Conservation (phyloP, 169 alveolate species). For the Fabrea salina region DNA sequence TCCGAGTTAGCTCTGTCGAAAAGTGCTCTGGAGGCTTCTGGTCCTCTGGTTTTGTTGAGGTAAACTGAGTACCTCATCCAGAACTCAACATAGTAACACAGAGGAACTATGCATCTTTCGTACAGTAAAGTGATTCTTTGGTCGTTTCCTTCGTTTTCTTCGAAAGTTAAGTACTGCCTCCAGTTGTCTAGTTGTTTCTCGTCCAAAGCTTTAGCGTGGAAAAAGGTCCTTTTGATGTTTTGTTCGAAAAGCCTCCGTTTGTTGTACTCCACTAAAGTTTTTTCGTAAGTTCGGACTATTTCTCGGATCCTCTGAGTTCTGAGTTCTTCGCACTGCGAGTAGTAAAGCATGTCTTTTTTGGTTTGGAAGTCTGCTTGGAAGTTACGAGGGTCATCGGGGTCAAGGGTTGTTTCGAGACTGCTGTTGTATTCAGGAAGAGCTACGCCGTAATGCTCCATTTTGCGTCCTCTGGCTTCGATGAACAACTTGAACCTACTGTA, state of each 20-base stretch:
- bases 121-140: constrained; percentile 12
- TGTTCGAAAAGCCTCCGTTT: constrained; percentile 28
- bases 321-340: background rate
- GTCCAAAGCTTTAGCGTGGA: constrained; percentile 21
- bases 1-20: constrained; percentile 17
- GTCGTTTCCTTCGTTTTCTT: constrained; percentile 25
- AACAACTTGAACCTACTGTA: constrained; percentile 27
- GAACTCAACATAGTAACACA: constrained; percentile 32
- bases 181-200: constrained; percentile 18
- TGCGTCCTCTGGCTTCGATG: constrained; percentile 15
- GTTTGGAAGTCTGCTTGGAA: too few species aligned
- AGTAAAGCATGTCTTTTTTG: background rate
- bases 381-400: too few species aligned
- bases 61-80: constrained; percentile 24
- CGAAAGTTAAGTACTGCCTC: constrained; percentile 20
- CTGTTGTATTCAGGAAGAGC: background rate
- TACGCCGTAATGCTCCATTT: constrained; percentile 33
- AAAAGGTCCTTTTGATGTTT: constrained; percentile 10
- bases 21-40: constrained; percentile 11
- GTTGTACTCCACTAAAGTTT: constrained; percentile 13
- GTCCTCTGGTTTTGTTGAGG: constrained; percentile 17
- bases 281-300: constrained; percentile 12
- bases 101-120: constrained; percentile 28
- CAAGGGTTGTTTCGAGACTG: background rate
- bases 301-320: background rate